Base-by-base conservation (phyloP, 208 protist species). In the Wallacemonas sp. region DNA sequence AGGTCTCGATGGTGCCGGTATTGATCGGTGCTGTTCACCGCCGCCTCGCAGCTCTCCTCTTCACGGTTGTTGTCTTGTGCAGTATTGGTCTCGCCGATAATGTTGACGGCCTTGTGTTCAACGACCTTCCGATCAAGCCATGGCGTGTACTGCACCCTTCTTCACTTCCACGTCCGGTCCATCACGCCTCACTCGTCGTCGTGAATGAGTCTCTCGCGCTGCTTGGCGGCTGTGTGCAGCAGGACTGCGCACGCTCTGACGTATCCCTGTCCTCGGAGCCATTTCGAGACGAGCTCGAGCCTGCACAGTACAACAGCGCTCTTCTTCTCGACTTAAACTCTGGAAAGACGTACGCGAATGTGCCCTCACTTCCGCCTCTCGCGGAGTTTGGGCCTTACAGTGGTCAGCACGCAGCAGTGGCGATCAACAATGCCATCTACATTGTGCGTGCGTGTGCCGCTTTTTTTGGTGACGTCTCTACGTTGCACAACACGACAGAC, bases 371-470 rank as follows among this genome's bases (percentile, higher is more conserved):
- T 12, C 51, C 51, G 14, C 51, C 51, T 26, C 30, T 58, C 5
- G 14, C 51, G 4, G 6, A 6, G 4, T 58, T 58, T 21, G 51
- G 51, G 15, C 15, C 51, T 26, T 58, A 24, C 27, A 58, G 51
- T 21, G 51, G 51, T 3, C 51, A 27, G n/a, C 30, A 58, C 51
- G 51, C 51, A 5, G 51, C 30, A 2, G 51, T 58, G n/a, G 26
- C 28, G 28, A 58, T 58, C 36, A 58, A 58, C 51, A 58, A 27
- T 21, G 51, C 41, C 28, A 21, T 58, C 2, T 58, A 58, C 30
- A 17, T 58, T 19, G 28, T 58, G 9, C 51, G 51, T n/a, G 51
- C 51, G 8, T 58, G 51, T 21, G 22, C 51, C 6, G 51, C n/a
- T n/a, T n/a, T n/a, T n/a, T n/a, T n/a, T n/a, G n/a, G n/a, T n/a